Evolutionary conservation across 2,329 filamentous ascomycete genomes (phyloP), one percentile per base, ranked within the genome.

Genomic region (Emericellopsis cladophorae): DNA sequence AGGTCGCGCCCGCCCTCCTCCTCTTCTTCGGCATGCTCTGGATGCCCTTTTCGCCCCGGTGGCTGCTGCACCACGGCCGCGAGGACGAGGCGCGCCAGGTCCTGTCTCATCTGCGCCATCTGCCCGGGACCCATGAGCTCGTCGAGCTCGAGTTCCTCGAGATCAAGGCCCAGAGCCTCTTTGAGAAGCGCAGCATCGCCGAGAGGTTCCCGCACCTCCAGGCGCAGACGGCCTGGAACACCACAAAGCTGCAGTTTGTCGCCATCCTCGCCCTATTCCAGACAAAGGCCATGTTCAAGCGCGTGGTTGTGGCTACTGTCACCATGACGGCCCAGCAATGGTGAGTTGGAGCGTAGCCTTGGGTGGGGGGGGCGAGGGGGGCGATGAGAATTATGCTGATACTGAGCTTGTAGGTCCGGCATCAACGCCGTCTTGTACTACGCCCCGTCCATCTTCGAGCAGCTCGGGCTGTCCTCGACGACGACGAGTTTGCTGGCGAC

Each of bases 131-230:
- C 8, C 26, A 87, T 51, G 77, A 84, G 42, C 68, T 85, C 0
- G 73, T 89, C 31, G 72, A 81, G 47, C 67, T 87, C 2, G 85
- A 90, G 51, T 87, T 82, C 53, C 71, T 87, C n/a, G 84, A 90
- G 55, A 89, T 90, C 61, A 84, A 85, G 56, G 82, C 84, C 0
- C 81, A 87, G 55, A 80, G 77, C 0, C 57, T 84, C 15, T 92
- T 90, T 48, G 84, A 90, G 59, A 84, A 88, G 60, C 70, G 78
- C 36, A 77, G 74, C 3, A 62, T 79, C 2, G 71, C 72, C 0
- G 79, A 84, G 50, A 66, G 77, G 16, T 87, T 84, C 56, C 84
- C 83, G 1, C 65, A 80, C 29, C 62, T 84, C 12, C 63, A 68
- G 2, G 68, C 79, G 44, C 67, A 68, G 39, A 82, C 75, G 0